phyloP scores from a whole-genome alignment of 2,329 filamentous ascomycete species.

The Colletotrichum agaves region DNA sequence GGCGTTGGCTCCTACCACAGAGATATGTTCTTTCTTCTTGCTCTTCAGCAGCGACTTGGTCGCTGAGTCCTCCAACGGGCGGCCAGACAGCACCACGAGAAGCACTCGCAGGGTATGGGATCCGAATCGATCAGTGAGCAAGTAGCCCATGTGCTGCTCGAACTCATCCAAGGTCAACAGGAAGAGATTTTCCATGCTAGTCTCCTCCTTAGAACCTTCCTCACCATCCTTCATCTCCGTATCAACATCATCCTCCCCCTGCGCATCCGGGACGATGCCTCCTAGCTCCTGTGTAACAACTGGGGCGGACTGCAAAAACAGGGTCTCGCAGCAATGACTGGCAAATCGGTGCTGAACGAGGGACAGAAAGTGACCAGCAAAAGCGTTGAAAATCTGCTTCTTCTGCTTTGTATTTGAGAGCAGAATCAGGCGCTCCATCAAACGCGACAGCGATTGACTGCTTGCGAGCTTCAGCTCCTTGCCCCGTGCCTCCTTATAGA shows the following conservation, averaged over 20 bases:
- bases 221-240: constrained; percentile 55
- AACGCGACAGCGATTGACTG: constrained; percentile 92
- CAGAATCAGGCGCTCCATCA: constrained; percentile 92
- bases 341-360: constrained; percentile 96
- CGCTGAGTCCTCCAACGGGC: constrained; percentile 76
- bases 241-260: constrained; percentile 54
- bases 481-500: constrained; percentile 86
- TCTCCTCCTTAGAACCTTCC: constrained; percentile 56
- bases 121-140: constrained; percentile 89
- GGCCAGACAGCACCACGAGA: constrained; percentile 84
- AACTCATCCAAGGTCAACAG: constrained; percentile 86
- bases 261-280: constrained; percentile 55
- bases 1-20: constrained; percentile 65
- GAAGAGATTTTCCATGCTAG: constrained; percentile 86
- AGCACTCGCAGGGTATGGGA: constrained; percentile 91
- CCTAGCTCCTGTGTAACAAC: constrained; percentile 78
- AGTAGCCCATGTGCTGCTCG: constrained; percentile 82
- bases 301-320: constrained; percentile 86
- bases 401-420: constrained; percentile 83
- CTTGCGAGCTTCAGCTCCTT: constrained; percentile 97
- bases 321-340: constrained; percentile 94
- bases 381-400: constrained; percentile 86
- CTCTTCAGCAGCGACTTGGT: constrained; percentile 84
- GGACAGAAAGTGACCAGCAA: constrained; percentile 86
- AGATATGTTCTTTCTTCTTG: constrained; percentile 89